Evolutionary conservation across 2,329 filamentous ascomycete genomes (phyloP), one percentile per base, ranked within the genome.

Genomic region (Monosporascus sp.): DNA sequence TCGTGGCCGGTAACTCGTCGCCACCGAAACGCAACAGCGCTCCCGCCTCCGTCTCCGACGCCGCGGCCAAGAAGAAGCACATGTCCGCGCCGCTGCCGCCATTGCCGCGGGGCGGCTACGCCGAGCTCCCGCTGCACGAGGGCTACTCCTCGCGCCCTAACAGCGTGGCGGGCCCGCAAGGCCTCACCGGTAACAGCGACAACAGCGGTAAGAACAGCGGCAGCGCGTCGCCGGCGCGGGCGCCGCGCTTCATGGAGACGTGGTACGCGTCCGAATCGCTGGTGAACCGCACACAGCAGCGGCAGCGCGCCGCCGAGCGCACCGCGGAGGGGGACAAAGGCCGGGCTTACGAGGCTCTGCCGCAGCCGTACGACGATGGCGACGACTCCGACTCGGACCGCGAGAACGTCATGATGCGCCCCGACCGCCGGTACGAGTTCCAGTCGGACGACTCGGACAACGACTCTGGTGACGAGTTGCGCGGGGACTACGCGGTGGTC

Each of bases 201-300:
- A 64, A 51, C 27, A 65, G 60, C 52, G 58, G 31, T 14, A 34
- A 34, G 31, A 25, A n/a, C 42, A 46, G 39, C 34, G 64, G 50
- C 31, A 65, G 60, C 52, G 57, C 62, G 14, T 66, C 68, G 45
- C 72, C 70, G 18, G 63, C 62, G 36, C 75, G 77, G 34, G 58
- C 68, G 1, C 70, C 72, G 42, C 76, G 70, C 57, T 81, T 81
- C 59, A 81, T 74, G 5, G 80, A 82, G 61, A 72, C 77, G 0
- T 83, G 80, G 80, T 74, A 74, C 56, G 70, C 79, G 2, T 75
- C 77, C 1, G 78, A 82, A 39, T 80, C 78, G 2, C 73, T 81
- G 42, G 73, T 80, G 62, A 74, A 72, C 49, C 75, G 78, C 59
- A 82, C 79, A 2, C 76, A 81, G 55, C 72, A 81, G 60, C 74